Base-by-base conservation (phyloP, 2,329 filamentous ascomycete genomes). In the Metarhizium rileyi region DNA sequence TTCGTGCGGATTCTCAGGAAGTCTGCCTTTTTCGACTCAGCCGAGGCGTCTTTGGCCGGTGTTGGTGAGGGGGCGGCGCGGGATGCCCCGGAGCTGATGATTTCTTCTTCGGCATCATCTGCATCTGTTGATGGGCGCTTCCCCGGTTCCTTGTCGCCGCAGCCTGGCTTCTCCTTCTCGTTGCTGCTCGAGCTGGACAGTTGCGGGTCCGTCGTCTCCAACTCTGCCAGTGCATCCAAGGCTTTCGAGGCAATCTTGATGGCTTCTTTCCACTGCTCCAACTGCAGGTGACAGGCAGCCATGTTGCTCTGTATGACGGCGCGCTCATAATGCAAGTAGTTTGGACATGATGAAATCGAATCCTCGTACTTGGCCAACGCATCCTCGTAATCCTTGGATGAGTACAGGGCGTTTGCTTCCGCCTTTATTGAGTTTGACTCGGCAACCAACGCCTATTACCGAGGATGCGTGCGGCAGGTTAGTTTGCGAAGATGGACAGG, bases 261-360 rank as follows among this genome's bases (percentile, higher is more conserved):
- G 9, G 89, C 87, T 27, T 87, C 82, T 57, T 90, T 89, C 87
- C 90, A 96, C 53, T 91, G 84, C 53, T 83, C 75, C 3, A 94
- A 73, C 64, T 94, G 94, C 49, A 97, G 66, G 59, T 95, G 81
- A 63, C 90, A 95, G 9, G 90, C 91, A 2, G 91, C 80, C 56
- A 96, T 84, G 70, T 97, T 97, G 63, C 86, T 90, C 52, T 84
- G 81, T 5, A 97, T 74, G 9, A 97, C 87, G 25, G 90, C 89
- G 54, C 91, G 75, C 58, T 95, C 89, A 69, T 88, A 95, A 63
- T 91, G 83, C 25, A 95, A 78, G 63, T 95, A 94, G 55, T 81
- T 83, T 2, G 91, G 91, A 60, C 88, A 90, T 7, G 83, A 78
- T 12, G 81, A 75, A 3, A 94, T 74, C 22, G 93, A 90, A 56